Conservation (phyloP, 2,329 filamentous ascomycete species). For the Xylariaceae sp. region DNA sequence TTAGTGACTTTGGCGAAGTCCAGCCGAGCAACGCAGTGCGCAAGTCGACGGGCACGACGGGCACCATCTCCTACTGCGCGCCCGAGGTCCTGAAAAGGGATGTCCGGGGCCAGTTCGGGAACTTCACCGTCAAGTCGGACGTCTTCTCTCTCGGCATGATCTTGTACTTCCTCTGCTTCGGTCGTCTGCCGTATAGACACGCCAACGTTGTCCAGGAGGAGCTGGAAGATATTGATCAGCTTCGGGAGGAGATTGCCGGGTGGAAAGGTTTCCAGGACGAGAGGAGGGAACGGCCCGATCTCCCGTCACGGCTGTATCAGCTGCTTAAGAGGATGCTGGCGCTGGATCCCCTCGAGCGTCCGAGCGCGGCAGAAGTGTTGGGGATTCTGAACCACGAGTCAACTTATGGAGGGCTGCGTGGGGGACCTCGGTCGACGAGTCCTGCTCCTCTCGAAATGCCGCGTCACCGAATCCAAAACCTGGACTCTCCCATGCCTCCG, state of each 20-base stretch:
- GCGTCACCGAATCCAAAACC: constrained; percentile 46
- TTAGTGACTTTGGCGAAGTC: constrained; percentile 97
- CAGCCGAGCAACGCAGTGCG: constrained; percentile 75
- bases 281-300: constrained; percentile 66
- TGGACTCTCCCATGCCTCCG: constrained; percentile 48
- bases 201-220: constrained; percentile 86
- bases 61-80: constrained; percentile 95
- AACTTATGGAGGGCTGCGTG: constrained; percentile 38
- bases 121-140: constrained; percentile 95
- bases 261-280: constrained; percentile 87
- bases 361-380: constrained; percentile 81
- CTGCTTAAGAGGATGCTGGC: constrained; percentile 77
- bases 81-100: constrained; percentile 80
- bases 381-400: constrained; percentile 67
- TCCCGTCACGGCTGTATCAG: constrained; percentile 80
- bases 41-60: constrained; percentile 88
- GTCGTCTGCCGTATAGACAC: constrained; percentile 74
- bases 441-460: constrained; percentile 36
- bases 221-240: constrained; percentile 78
- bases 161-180: constrained; percentile 96
- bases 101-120: constrained; percentile 67
- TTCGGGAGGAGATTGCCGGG: constrained; percentile 76
- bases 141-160: constrained; percentile 99
- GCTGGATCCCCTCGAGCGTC: constrained; percentile 68
- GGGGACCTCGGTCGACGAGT: constrained; percentile 30